Evolutionary conservation across 1,139 yeast genomes (phyloP), one percentile per base, ranked within the genome.

Genomic region (Magnusiomyces tetraspermus): DNA sequence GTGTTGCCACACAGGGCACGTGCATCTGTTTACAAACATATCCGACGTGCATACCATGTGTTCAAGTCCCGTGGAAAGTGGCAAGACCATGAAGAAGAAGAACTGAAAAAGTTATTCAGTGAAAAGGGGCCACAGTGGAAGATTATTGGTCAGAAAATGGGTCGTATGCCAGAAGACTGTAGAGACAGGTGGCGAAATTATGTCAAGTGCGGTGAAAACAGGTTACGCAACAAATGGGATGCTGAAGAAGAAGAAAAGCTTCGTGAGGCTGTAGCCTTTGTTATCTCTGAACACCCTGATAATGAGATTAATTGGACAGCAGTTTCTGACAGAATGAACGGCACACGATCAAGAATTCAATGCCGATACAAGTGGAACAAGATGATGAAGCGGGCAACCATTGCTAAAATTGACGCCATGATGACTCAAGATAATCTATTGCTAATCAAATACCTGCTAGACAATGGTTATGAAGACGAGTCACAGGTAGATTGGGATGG

Each of bases 81-180:
- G 97, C 81, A 84, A 0, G 73, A 77, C 3, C 86, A 80, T 56
- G 96, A 89, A 58, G 97, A 90, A 66, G 77, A 71, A 41, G 75
- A 76, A 51, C 72, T 90, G 53, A 78, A 80, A 1, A 76, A 75
- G 53, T 71, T 87, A 51, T 86, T 87, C 3, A 70, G 76, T 8
- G 80, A 80, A 40, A 78, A 80, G 59, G 86, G 82, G 54, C 88
- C 92, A 15, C 87, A 84, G 63, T 89, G 97, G 97, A 85, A 86
- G 60, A 75, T 76, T 46, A 85, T 89, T 57, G 96, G 96, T 2
- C 76, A 76, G 53, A 70, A 75, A 8, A 73, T 89, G 80, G 87
- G 87, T 13, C 77, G 97, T 62, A 90, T 90, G 97, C 97, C 97
- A 0, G 97, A 90, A 63, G 97, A 90, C 70, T 89, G 97, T 67